Conservation (phyloP, 2,329 filamentous ascomycete species). For the Colletotrichum cuscutae region DNA sequence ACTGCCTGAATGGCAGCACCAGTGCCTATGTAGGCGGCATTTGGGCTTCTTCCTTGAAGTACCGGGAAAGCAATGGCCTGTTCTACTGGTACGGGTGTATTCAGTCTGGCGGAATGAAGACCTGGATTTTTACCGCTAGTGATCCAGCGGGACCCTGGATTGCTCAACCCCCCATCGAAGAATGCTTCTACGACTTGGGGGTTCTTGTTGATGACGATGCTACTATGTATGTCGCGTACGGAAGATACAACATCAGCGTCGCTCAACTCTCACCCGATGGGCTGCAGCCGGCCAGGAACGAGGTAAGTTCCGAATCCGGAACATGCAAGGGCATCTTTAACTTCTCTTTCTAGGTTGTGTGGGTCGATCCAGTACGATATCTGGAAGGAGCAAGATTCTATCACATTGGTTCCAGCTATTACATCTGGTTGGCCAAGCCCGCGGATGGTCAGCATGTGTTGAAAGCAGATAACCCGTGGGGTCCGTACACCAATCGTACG, state of each 20-base stretch:
- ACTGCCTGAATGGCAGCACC: constrained; percentile 53
- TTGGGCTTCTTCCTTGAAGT: constrained; percentile 60
- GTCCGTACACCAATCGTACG: constrained; percentile 57
- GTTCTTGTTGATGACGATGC: constrained; percentile 52
- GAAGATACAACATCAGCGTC: constrained; percentile 40
- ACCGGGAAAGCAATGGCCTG: constrained; percentile 33
- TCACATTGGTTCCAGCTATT: constrained; percentile 63
- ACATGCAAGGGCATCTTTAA: background rate
- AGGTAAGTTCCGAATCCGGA: background rate
- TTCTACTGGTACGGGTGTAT: constrained; percentile 38
- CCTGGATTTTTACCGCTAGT: constrained; percentile 34
- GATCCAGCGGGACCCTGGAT: constrained; percentile 28
- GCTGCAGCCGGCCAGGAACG: constrained; percentile 6
- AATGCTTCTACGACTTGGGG: constrained; percentile 31
- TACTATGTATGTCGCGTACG: constrained; percentile 54
- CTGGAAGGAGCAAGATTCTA: constrained; percentile 65
- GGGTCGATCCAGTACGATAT: constrained; percentile 15
- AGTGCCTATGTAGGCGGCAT: constrained; percentile 62
- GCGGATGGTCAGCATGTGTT: constrained; percentile 56
- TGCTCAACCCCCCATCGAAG: constrained; percentile 30
- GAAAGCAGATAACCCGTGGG: constrained; percentile 57
- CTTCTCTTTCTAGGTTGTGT: background rate
- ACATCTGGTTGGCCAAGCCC: constrained; percentile 59
- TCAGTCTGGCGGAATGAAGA: constrained; percentile 23
- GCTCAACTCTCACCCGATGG: constrained; percentile 27